Evolutionary conservation across 1,139 yeast genomes (phyloP), one percentile per base, ranked within the genome.

Genomic region (Hanseniaspora sp.): DNA sequence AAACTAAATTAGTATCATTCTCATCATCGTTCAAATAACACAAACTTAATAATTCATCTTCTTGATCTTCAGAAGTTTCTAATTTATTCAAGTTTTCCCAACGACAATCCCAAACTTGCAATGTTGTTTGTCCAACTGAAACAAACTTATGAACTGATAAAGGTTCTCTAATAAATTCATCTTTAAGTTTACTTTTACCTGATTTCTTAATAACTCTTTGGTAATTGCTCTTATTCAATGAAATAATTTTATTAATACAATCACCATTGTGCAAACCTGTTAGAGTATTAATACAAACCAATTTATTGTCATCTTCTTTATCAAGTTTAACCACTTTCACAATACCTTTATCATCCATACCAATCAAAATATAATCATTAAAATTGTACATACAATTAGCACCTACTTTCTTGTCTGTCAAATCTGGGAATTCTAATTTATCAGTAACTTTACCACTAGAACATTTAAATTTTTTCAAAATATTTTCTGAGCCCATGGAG

Each of bases 1-100:
- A 81, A 0, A 84, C 85, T 23, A 82, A 73, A 2, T 81, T 80
- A 2, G 77, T 73, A 45, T 82, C 87, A 57, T 79, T 82, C 40
- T 76, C 77, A 29, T 74, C 72, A n/a, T 77, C 79, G 58, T 82
- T 85, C 0, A 83, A 77, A 69, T 77, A 82, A 49, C 86, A 74
- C 66, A 88, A 84, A 49, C 92, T 75, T 52, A 90, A 69, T 35
- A 92, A 71, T 65, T 92, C 98, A 63, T 92, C 97, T 60, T 86
- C 96, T 69, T 92, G 98, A 63, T 88, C 92, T 60, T 88, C 97
- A 38, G 53, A 49, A 7, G 48, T 35, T 17, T 49, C 48, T 5
- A 49, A 28, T 79, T 81, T 1, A 78, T 71, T 5, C 79, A 63
- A 0, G 81, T 66, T 13, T 69, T 70, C 18, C 64, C 71, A 13